phyloP scores from a whole-genome alignment of 2,329 filamentous ascomycete genomes.

The Knufia fluminis region DNA sequence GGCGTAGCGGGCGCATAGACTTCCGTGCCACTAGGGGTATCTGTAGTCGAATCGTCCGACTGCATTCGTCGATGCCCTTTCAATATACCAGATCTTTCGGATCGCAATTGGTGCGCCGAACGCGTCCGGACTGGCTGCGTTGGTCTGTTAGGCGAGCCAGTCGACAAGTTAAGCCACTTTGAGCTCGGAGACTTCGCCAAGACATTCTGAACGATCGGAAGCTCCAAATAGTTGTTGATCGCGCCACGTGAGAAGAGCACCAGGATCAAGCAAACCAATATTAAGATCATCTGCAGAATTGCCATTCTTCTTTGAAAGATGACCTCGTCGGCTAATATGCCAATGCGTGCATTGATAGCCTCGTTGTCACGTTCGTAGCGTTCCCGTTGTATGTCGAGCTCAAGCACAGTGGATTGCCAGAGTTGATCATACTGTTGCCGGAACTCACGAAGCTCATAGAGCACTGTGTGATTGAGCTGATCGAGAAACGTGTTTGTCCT shows the following conservation, averaged over 20 bases:
- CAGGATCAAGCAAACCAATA: slow-evolving; percentile 76
- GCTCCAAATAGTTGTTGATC: slow-evolving; percentile 35
- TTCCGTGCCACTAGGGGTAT: slow-evolving; percentile 14
- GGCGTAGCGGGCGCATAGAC: slow-evolving; percentile 20
- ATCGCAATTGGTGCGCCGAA: slow-evolving; percentile 4
- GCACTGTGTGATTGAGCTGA: slow-evolving; percentile 76
- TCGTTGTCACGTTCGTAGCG: slow-evolving; percentile 74
- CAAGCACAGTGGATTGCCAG: slow-evolving; percentile 90
- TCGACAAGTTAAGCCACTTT: slow-evolving; percentile 16
- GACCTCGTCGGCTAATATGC: slow-evolving; percentile 86
- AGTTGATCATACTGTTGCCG: slow-evolving; percentile 87
- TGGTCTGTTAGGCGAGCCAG: slow-evolving; percentile 11
- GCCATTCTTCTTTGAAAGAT: slow-evolving; percentile 78
- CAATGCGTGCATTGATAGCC: slow-evolving; percentile 70
- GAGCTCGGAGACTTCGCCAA: slow-evolving; percentile 36
- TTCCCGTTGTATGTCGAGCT: slow-evolving; percentile 79
- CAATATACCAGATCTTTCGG: slow-evolving; percentile 13
- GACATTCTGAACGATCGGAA: slow-evolving; percentile 39
- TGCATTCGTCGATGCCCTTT: slow-evolving; percentile 19
- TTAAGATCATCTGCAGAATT: slow-evolving; percentile 78
- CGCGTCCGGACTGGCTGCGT: not conserved
- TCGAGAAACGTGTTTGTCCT: slow-evolving; percentile 76
- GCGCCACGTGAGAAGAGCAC: slow-evolving; percentile 62
- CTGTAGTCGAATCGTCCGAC: slow-evolving; percentile 17
- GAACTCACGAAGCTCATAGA: slow-evolving; percentile 67